A percentile compares a stretch with the other conserved stretches of the same genome.
phyloP scores from a whole-genome alignment of 768 basidiomycete genomes.

The Tephrocybe sp. region DNA sequence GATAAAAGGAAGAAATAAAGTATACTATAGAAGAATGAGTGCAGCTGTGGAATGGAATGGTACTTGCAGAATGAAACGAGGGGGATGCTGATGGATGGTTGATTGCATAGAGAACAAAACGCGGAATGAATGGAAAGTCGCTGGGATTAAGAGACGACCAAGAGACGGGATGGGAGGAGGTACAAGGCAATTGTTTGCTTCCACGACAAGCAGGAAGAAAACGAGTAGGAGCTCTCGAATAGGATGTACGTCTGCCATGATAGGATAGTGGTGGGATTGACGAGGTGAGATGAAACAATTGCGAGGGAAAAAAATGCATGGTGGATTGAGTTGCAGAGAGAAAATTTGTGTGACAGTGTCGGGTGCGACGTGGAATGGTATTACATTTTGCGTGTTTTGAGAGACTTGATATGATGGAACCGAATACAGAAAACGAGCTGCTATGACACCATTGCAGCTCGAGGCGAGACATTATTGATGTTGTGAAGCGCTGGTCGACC shows the following conservation, averaged over 20 bases:
- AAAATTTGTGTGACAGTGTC: slow-evolving; percentile 59
- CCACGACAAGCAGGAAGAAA: slow-evolving; percentile 26
- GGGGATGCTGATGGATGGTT: slow-evolving; percentile 47
- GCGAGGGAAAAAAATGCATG: slow-evolving; percentile 62
- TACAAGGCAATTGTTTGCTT: slow-evolving; percentile 23
- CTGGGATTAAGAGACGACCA: slow-evolving; percentile 38
- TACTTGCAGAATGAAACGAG: slow-evolving; percentile 34
- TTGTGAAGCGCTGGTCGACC: slow-evolving; percentile 77
- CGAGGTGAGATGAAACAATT: slow-evolving; percentile 46
- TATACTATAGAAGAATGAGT: slow-evolving; percentile 60
- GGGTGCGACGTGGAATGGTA: slow-evolving; percentile 62
- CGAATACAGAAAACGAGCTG: slow-evolving; percentile 30
- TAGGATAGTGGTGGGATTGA: slow-evolving; percentile 43
- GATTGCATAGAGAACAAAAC: slow-evolving; percentile 55
- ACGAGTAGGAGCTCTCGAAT: slow-evolving; percentile 31
- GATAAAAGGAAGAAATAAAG: slow-evolving; percentile 85
- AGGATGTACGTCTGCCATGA: slow-evolving; percentile 48
- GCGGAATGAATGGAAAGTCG: slow-evolving; percentile 40
- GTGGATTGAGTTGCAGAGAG: slow-evolving; percentile 63
- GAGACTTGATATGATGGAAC: slow-evolving; percentile 36
- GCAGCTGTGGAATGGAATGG: slow-evolving; percentile 47
- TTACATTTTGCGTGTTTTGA: slow-evolving; percentile 83
- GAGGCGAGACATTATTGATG: slow-evolving; percentile 68
- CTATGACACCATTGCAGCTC: slow-evolving; percentile 60
- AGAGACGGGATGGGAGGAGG: slow-evolving; percentile 29